phyloP scores from a whole-genome alignment of 768 basidiomycete species.

The Pleurotus pulmonarius region DNA sequence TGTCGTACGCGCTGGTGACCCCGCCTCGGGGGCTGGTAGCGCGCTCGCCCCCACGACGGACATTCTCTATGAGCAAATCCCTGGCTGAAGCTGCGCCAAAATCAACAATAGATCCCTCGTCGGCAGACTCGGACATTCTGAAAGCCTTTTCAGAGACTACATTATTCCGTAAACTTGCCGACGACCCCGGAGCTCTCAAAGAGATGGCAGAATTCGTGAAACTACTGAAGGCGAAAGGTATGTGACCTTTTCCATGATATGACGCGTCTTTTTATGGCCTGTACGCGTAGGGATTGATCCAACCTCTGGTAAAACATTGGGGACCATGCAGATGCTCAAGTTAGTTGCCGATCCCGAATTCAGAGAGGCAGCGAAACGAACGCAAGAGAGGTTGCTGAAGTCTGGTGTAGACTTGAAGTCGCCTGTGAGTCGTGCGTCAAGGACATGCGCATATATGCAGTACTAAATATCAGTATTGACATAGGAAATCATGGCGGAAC shows the following conservation, averaged over 20 bases:
- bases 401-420: conserved; percentile 58
- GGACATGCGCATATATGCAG: background rate
- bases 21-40: background rate
- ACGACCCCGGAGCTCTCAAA: conserved; percentile 45
- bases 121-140: conserved; percentile 19
- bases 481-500: conserved; percentile 4
- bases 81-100: background rate
- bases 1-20: background rate
- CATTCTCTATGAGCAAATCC: background rate
- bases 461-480: no score
- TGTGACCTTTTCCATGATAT: conserved; percentile 4
- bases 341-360: conserved; percentile 53
- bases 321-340: conserved; percentile 50
- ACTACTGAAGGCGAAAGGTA: conserved; percentile 47
- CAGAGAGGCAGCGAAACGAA: conserved; percentile 37
- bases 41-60: background rate
- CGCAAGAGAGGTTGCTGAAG: conserved; percentile 48
- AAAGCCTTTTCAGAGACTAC: conserved; percentile 41
- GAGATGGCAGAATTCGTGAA: conserved; percentile 43
- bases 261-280: background rate
- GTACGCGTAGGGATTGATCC: conserved; percentile 43
- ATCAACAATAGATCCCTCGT: background rate
- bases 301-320: conserved; percentile 38
- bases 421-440: conserved; percentile 35
- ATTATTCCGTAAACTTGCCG: conserved; percentile 42